Base-by-base conservation (phyloP, 192 early-diverging fungal genomes). In the Entophlyctis luteolus region DNA sequence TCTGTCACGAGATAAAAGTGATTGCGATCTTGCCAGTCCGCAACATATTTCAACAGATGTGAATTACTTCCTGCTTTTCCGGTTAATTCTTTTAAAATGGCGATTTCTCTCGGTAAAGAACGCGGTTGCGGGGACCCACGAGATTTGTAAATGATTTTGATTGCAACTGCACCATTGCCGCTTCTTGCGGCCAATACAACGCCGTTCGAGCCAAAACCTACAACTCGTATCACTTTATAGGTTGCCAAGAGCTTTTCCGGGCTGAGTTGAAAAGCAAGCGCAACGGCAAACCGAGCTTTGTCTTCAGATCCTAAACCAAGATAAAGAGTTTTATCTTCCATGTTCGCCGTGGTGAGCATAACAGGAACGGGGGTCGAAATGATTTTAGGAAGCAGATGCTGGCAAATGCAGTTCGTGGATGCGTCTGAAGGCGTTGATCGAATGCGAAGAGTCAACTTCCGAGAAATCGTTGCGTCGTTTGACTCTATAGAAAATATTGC, bases 1-100 rank as follows among this genome's bases (percentile, higher is more conserved):
- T 71, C 70, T 39, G 70, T 71, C 27, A 71, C 60, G 31, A 71
- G 60, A 36, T 71, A 71, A 55, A 63, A 65, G 45, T 71, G 59
- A 18, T 48, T 20, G 10, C 20, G 2, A 42, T 71, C 70, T 27
- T 62, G 52, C 59, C 59, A 71, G 27, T 16, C 28, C 6, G 14
- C 50, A 33, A 50, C 8, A 42, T 45, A 54, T 4, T 28, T 18
- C 4, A 59, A n/a, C 0, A 71, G 16, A 8, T 48, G 18, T 32
- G 27, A 20, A 20, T 28, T 4, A 25, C 22, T 28, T 3, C 3
- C 2, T 27, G 35, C 8, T 5, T 25, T 68, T 2, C 5, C 14
- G 14, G 22, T 42, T 4, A 59, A 34, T 39, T 59, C 3, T 23
- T 18, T 14, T 3, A 59, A 45, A 46, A 42, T 8, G 5, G 2